Conservation (phyloP, 371 early-diverging fungal genomes). For the Massospora cicadina region DNA sequence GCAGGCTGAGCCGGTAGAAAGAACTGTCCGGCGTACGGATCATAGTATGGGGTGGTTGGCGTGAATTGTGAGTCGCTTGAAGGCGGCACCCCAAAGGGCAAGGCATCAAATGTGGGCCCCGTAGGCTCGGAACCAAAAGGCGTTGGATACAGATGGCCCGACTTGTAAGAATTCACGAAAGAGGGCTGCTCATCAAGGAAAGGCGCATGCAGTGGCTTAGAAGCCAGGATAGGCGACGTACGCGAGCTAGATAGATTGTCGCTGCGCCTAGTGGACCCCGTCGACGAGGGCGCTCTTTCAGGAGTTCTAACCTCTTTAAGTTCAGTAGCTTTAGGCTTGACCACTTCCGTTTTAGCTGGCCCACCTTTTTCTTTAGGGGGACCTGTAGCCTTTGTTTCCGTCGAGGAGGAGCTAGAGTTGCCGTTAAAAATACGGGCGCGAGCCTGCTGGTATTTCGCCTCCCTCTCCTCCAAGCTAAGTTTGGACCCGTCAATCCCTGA, state of each 20-base stretch:
- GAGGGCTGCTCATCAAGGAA: neutral
- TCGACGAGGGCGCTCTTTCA: neutral
- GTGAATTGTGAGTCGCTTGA: neutral
- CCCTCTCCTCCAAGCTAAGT: slow-evolving; percentile 46
- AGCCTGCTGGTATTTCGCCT: slow-evolving; percentile 53
- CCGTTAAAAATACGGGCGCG: slow-evolving; percentile 48
- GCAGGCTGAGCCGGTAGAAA: neutral
- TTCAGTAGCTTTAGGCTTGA: neutral
- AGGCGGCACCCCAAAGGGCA: neutral
- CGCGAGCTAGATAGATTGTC: neutral
- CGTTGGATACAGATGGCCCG: neutral
- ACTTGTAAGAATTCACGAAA: neutral
- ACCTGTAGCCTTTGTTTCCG: neutral
- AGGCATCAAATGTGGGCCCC: neutral
- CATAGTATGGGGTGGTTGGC: neutral
- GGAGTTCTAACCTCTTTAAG: neutral
- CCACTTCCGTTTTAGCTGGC: neutral
- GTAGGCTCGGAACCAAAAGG: neutral
- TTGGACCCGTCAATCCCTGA: slow-evolving; percentile 16
- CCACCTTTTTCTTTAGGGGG: neutral
- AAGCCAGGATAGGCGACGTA: neutral
- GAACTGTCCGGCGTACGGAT: neutral
- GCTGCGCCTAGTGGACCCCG: neutral
- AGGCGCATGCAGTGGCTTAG: neutral
- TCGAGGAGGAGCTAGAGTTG: neutral